Evolutionary conservation across 441 rosid genomes (phyloP).

Genomic region (Dalechampia spathulata): DNA sequence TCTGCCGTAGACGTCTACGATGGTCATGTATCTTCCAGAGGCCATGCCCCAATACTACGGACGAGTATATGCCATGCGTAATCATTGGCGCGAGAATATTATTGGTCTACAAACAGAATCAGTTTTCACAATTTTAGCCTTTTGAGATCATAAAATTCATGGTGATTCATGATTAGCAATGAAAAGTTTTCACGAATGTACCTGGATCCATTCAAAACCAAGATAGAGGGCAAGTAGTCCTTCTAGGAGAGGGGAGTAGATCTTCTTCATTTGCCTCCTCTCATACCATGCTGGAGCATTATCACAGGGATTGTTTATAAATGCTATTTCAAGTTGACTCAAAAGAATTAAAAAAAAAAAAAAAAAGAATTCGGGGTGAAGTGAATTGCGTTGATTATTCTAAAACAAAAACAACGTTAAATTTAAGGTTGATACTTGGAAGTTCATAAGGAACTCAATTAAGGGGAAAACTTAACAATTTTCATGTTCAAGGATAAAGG

Average conservation of each 20-base stretch:
- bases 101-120: constrained; percentile 41
- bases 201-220: constrained; percentile 95
- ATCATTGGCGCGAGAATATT: constrained; percentile 83
- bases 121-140: background rate
- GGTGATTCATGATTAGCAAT: background rate
- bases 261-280: constrained; percentile 91
- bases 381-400: too few relatives aligned
- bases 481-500: too few relatives aligned
- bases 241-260: constrained; percentile 94
- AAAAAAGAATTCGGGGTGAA: too few relatives aligned
- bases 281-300: constrained; percentile 75
- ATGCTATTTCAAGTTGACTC: background rate
- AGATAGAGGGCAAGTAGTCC: constrained; percentile 85
- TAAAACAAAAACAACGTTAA: too few relatives aligned
- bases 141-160: background rate
- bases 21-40: constrained; percentile 91
- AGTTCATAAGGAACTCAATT: too few relatives aligned
- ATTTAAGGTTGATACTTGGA: too few relatives aligned
- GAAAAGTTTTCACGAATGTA: constrained; percentile 7
- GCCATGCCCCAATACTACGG: constrained; percentile 77
- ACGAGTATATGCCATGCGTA: constrained; percentile 85
- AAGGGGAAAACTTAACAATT: too few relatives aligned
- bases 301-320: background rate
- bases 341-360: too few relatives aligned
- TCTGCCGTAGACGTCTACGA: constrained; percentile 51